Evolutionary conservation across 2,329 filamentous ascomycete species (phyloP), one percentile per base, ranked within the genome.

Genomic region (Hymenoscyphus occultus): DNA sequence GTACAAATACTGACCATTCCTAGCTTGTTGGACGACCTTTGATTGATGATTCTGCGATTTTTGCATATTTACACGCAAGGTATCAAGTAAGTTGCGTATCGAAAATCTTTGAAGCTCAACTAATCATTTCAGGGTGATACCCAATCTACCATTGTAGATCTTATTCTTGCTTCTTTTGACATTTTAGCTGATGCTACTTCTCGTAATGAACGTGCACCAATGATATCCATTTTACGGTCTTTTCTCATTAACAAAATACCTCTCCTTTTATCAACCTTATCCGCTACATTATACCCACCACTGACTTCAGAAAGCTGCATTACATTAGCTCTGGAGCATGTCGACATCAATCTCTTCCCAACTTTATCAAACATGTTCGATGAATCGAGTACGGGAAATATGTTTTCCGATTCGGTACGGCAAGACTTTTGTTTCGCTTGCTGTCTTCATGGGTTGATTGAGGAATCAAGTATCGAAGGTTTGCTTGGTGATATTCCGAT

Each of bases 401-500:
- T 83, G 62, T 81, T 84, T 45, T 79, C 90, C 2, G 85, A 86
- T 35, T 84, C 88, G 66, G 92, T 91, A 35, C 85, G 89, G 32
- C 90, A 90, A 78, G 81, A 97, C 67, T 98, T 98, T 70, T 85
- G 96, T 51, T 95, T 96, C 69, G 89, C 94, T 0, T 99, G 95
- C 74, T 92, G 91, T 63, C 82, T 97, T 48, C 93, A 98, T 76
- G 87, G 88, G 0, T 81, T 99, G n/a, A 88, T 98, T 31, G 86
- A 88, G 0, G 88, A 93, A 69, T 83, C 86, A 40, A 90, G 89
- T 60, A 91, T 97, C 16, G 88, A 94, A 74, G 85, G 85, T 3
- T 84, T 99, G 10, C 80, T 97, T 1, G 93, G 92, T 4, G 93
- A 97, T 72, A 89, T 92, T 31, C 91, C 92, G 0, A 90, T 95